Evolutionary conservation across 2,329 filamentous ascomycete species (phyloP), one percentile per base, ranked within the genome.

Genomic region (Neospermospora avenae): DNA sequence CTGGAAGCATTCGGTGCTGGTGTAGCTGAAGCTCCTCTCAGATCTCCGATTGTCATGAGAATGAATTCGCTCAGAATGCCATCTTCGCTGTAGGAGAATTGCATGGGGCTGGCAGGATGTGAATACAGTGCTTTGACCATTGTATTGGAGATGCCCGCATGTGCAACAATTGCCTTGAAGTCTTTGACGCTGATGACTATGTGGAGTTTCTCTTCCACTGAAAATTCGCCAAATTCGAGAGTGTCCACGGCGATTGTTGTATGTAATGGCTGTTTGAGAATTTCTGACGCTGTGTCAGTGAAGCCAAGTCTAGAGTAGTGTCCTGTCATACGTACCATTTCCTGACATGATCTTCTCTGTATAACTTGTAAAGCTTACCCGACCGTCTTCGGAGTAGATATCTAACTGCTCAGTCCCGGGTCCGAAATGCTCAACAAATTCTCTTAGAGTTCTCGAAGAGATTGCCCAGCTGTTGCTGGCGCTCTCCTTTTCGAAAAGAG

Each of bases 161-260:
- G 90, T 35, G 86, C 82, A 55, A 92, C 84, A 57, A 93, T 90
- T 35, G 89, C 86, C 54, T 89, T 86, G 72, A 93, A 93, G 73
- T 93, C 90, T 69, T 91, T 92, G 70, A 93, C 89, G 67, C 86
- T 90, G 70, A 93, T 89, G 60, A 91, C 84, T 68, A 92, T 89
- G 70, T 92, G 90, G 59, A 92, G 80, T 54, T 88, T 86, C 61
- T 90, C 85, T 70, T 91, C 86, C 31, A 91, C 85, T 22, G 84
- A 79, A 62, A 93, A 90, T 55, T 87, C 82, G 59, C 90, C 86
- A 68, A 93, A 93, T 67, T 93, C 89, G 59, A 88, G 83, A 31
- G 84, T 85, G 70, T 91, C 88, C 14, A 93, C 82, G 0, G 89
- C 84, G 62, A 93, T 90, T 31, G 89, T 90, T 10, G 90, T 93